Base-by-base conservation (phyloP, 805 yeast genomes). In the Yarrowia divulgata region DNA sequence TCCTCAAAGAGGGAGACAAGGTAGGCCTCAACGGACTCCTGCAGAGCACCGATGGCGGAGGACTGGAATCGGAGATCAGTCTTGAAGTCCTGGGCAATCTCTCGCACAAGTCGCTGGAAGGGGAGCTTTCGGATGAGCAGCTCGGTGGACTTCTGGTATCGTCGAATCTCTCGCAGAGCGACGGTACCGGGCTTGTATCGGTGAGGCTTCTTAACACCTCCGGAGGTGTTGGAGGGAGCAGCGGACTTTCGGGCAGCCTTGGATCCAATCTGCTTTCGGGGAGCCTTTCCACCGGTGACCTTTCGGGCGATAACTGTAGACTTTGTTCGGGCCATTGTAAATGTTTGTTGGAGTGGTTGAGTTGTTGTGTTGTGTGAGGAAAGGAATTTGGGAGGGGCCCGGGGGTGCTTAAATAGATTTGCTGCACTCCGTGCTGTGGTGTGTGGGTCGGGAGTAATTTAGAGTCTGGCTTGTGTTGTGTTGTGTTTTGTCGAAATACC, bases 111-210 rank as follows among this genome's bases (percentile, higher is more conserved):
- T 84, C 96, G 89, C 84, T 90, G 95, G 90, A 90, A 90, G 67
- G 96, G 96, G 75, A 90, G 87, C 85, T 90, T 90, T 86, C 95
- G 89, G 82, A 90, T 89, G 80, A 90, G 85, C 68, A 90, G 85
- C 82, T 90, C 95, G 76, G 95, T 90, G 68, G 93, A 88, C 84
- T 90, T 90, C 84, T 90, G 96, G 87, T 90, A 90, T 84, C 93
- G 88, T 87, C 95, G 89, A 80, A 90, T 90, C 84, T 90, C 95
- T 87, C 94, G 89, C 80, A 90, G 89, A 77, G 96, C 96, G 79
- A 90, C 94, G 79, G 94, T 90, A 88, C 96, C 96, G 79, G 96
- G 96, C 91, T 90, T 90, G 85, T 90, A 90, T 88, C 96, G 89
- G 87, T 89, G 95, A 74, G 93, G 93, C 85, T 90, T 90, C 89